Evolutionary conservation across 2,329 filamentous ascomycete genomes (phyloP).

Genomic region (Reticulascus tulasneorum): DNA sequence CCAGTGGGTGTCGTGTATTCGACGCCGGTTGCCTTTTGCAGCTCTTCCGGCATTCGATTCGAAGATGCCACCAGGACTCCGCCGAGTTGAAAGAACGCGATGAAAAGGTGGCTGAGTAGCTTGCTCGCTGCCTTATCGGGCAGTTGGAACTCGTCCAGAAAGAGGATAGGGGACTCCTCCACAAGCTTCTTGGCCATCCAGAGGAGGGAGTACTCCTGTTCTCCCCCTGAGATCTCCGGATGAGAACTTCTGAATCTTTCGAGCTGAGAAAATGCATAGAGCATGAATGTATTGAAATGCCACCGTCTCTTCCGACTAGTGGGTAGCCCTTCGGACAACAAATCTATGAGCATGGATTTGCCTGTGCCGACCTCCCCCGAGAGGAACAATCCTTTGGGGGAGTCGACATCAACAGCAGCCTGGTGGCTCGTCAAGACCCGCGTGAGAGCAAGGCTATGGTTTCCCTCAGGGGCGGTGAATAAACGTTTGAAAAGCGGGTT

Average conservation of each 20-base stretch:
- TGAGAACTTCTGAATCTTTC: constrained; percentile 56
- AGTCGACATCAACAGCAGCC: constrained; percentile 66
- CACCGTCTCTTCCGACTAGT: constrained; percentile 69
- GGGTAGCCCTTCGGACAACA: constrained; percentile 74
- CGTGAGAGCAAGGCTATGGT: constrained; percentile 54
- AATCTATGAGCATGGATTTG: constrained; percentile 80
- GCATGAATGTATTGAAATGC: constrained; percentile 87
- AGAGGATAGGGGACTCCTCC: constrained; percentile 70
- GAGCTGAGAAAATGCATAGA: constrained; percentile 69
- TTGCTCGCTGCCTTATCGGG: constrained; percentile 75
- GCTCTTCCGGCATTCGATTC: constrained; percentile 78
- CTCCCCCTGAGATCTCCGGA: constrained; percentile 14
- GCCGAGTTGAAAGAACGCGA: constrained; percentile 75
- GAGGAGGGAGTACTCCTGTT: constrained; percentile 62
- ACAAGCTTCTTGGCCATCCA: constrained; percentile 74
- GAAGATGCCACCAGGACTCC: constrained; percentile 77
- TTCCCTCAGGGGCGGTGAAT: constrained; percentile 51
- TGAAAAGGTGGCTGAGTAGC: constrained; percentile 74
- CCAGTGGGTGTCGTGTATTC: constrained; percentile 58
- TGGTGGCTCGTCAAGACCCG: constrained; percentile 67
- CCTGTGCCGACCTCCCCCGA: constrained; percentile 81
- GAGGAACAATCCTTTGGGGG: constrained; percentile 70
- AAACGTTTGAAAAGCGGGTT: constrained; percentile 58
- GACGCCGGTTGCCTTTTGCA: constrained; percentile 70
- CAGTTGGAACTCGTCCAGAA: constrained; percentile 80